Conservation (phyloP, 2,329 filamentous ascomycete species). For the Talaromyces sp. region DNA sequence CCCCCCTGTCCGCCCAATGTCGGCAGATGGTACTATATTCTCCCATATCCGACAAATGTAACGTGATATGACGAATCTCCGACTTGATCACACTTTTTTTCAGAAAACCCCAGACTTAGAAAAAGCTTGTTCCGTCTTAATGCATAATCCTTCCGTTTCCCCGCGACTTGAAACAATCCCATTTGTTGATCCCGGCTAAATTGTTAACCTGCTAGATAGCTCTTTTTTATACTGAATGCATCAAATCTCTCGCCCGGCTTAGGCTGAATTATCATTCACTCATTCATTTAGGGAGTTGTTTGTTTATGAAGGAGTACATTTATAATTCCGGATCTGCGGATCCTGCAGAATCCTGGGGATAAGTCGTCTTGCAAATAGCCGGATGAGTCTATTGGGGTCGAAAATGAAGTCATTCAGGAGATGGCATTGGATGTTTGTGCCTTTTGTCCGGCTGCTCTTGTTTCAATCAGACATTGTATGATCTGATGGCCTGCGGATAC, state of each 20-base stretch:
- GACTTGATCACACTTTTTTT: background rate
- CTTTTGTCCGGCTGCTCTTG: background rate
- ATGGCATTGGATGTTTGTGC: background rate
- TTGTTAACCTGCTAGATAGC: background rate
- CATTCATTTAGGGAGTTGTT: background rate
- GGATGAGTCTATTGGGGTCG: background rate
- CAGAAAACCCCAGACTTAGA: background rate
- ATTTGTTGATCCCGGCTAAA: background rate
- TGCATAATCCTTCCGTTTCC: background rate
- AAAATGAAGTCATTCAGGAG: background rate
- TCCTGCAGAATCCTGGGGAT: background rate
- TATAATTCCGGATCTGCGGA: background rate
- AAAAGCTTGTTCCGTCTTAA: background rate
- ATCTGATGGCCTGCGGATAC: background rate
- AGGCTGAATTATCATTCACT: background rate
- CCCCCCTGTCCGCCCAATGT: background rate
- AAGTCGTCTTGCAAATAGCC: background rate
- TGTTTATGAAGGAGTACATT: background rate
- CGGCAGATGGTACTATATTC: background rate
- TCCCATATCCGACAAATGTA: background rate
- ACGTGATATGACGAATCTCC: background rate
- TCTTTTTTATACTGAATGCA: background rate
- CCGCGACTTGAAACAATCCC: background rate
- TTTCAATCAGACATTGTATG: background rate
- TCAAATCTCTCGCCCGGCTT: background rate